Conservation (phyloP, 345 rosid species). For the Pistacia vera region DNA sequence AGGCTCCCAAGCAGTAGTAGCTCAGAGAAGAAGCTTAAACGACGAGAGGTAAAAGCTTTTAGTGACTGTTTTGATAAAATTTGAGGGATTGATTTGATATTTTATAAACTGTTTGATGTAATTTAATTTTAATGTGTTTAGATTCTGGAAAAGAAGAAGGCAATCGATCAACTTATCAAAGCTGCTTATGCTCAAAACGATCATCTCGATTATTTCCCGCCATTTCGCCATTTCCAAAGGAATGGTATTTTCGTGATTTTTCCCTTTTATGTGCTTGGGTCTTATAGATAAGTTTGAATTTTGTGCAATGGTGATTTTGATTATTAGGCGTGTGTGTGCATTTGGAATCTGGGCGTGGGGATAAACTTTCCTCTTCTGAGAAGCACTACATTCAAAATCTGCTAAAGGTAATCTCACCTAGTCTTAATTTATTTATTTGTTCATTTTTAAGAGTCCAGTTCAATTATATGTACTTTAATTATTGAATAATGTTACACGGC, state of each 20-base stretch:
- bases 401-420: conserved; percentile 46
- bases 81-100: too few species aligned
- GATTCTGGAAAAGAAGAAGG: conserved; percentile 75
- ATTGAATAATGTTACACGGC: too few species aligned
- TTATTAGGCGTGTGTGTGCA: conserved; percentile 53
- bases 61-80: too few species aligned
- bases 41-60: conserved; percentile 24
- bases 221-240: conserved; percentile 52
- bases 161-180: conserved; percentile 52
- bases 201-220: conserved; percentile 63
- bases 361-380: conserved; percentile 52
- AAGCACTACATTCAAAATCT: conserved; percentile 63
- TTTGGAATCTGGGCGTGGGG: conserved; percentile 71
- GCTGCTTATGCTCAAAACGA: conserved; percentile 61
- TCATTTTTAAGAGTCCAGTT: neutral
- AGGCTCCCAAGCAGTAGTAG: neutral
- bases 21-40: conserved; percentile 46
- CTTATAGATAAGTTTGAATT: neutral
- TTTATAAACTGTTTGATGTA: too few species aligned
- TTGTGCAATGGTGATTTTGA: neutral
- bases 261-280: neutral
- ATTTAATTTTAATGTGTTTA: conserved; percentile 13
- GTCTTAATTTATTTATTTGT: neutral
- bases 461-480: neutral
- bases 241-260: conserved; percentile 44